Evolutionary conservation across 164 flowering plant genomes (phyloP), one percentile per base, ranked within the genome.

Genomic region (Vitis cinerea): DNA sequence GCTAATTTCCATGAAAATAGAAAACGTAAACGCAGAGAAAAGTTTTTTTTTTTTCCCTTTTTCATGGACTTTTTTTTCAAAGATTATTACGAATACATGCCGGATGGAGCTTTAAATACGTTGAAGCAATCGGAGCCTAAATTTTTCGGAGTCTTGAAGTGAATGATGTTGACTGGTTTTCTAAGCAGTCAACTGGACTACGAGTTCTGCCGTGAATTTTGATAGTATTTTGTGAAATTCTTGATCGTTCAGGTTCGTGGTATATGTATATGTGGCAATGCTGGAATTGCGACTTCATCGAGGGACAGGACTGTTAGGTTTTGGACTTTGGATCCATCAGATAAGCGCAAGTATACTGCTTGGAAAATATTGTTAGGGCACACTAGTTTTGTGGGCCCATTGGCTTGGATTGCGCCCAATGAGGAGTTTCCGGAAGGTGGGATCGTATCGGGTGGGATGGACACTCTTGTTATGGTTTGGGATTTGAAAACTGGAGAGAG

Each of bases 381-480:
- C 72, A 70, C 97, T 12, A 92, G 94, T 74, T 96, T 93, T 67
- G 99, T 96, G 59, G 98, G 96, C 2, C 98, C 99, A 3, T 59
- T 96, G 80, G 84, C 89, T 30, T 96, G 98, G 98, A 81, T 93
- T 72, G 31, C 87, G 7, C 97, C 97, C 0, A 80, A 71, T 68
- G 87, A 84, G 15, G 85, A 80, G 59, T 86, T 79, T 63, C 88
- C 87, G 0, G 93, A 85, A 70, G 99, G 99, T 62, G 83, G 91
- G 54, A 63, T 96, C 66, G 94, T 93, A 27, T 96, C 99, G 8
- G 98, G 98, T 65, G 98, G 98, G 14, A 93, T 93, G 98, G 99
- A 96, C 73, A 89, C 96, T 0, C 75, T 88, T 56, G 79, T 88
- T 51, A 27, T 92, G 63, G 84, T 87, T 8, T 96, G 99, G 99